Evolutionary conservation across 306 rosid genomes (phyloP), one percentile per base, ranked within the genome.

Genomic region (Sophora flavescens): DNA sequence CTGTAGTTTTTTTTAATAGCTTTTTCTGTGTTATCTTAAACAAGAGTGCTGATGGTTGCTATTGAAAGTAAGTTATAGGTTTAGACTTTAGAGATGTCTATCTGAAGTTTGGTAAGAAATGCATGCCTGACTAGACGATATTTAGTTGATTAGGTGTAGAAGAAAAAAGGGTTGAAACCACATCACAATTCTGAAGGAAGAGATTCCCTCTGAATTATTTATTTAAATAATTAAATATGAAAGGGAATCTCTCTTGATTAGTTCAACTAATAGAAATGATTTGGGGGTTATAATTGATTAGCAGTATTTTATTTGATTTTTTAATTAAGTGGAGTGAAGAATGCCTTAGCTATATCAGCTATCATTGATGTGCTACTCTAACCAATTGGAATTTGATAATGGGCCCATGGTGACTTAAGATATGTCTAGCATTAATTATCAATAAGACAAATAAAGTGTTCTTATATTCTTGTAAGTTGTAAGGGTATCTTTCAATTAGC

Each of bases 251-350:
- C 22, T 56, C 33, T 33, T 18, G 18, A 59, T 17, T 50, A 65
- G 59, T 76, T 76, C 67, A 76, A 76, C 38, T 66, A 63, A 75
- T 39, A 63, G 77, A 67, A 76, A 57, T 84, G 47, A 74, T 83
- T 68, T 74, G 35, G 68, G 33, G 48, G 51, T 1, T 68, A 45
- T 48, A 65, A 57, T 75, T 63, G 45, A 74, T 69, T 36, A 50
- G 30, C 75, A 51, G 57, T 59, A 72, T 53, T 70, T 42, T 12
- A 70, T 10, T 36, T 58, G 13, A 65, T 72, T 66, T 75, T 61
- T n/a, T 22, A 6, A 63, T 42, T 51, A 5, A 45, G 64, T 63
- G n/a, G 65, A 79, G 78, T 51, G 65, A 39, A 71, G 44, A 66
- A 38, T 39, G 57, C 54, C 64, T 53, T 58, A 39, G 83, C 42